Percentiles rank a stretch among this genome's conserved stretches.
phyloP scores from a whole-genome alignment of 768 basidiomycete genomes.

The Suillus lakei region DNA sequence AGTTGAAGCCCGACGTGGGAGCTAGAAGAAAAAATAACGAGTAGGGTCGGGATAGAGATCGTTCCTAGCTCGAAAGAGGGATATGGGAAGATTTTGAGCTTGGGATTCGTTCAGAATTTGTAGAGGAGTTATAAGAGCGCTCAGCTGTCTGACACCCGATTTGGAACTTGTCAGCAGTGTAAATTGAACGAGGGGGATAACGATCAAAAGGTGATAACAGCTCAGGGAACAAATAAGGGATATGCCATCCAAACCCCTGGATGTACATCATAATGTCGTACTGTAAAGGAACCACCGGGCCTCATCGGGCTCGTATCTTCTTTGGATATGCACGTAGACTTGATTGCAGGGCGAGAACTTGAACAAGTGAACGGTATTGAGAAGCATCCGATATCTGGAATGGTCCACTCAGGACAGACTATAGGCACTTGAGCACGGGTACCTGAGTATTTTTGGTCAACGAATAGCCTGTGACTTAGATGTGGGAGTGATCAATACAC shows the following conservation, averaged over 20 bases:
- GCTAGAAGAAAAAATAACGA: not conserved
- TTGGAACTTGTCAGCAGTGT: not conserved
- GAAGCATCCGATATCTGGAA: not conserved
- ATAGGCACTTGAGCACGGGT: not conserved
- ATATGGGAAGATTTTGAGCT: constrained; percentile 3
- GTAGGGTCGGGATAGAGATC: not conserved
- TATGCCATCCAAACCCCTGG: not conserved
- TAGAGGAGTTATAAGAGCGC: constrained; percentile 23
- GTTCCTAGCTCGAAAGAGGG: constrained; percentile 6
- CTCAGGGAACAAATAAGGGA: not conserved
- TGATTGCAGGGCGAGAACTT: not conserved
- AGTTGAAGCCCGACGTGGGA: not conserved
- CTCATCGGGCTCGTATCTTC: constrained; percentile 2
- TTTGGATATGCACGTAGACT: not conserved
- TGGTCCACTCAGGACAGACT: not conserved
- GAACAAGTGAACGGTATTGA: not conserved
- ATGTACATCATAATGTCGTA: not conserved
- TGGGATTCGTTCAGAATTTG: not conserved
- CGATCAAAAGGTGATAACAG: not conserved
- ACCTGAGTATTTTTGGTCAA: not conserved
- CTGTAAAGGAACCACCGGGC: not conserved
- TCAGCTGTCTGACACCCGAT: not conserved
- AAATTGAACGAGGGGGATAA: not conserved
- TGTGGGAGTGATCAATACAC: not conserved
- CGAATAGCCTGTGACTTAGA: not conserved